Evolutionary conservation across 352 stramenopile species (phyloP), one percentile per base, ranked within the genome.

Genomic region (Aphanomyces invadans): DNA sequence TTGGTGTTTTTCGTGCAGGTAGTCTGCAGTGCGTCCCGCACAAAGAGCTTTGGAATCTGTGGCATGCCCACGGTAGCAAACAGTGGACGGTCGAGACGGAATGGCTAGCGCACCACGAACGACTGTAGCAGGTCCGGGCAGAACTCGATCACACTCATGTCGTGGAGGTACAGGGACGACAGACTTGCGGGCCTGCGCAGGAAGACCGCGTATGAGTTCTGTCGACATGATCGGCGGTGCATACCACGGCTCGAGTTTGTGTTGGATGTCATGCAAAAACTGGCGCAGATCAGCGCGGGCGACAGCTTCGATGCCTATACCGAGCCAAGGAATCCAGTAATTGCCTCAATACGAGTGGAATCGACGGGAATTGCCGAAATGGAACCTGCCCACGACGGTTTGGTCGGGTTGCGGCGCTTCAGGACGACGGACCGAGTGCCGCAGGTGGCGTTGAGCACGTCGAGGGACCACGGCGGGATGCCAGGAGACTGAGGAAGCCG

Each of bases 131-230:
- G 44, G 36, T 57, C n/a, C 4, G 72, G 74, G 39, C 74, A 80
- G 29, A 75, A 75, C 3, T 4, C 25, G 5, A 26, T 53, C 32
- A 80, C 66, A 49, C 71, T 78, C 5, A 68, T 54, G 33, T 78
- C 74, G 46, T 80, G 74, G 12, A 80, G 56, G 23, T 80, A 80
- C 15, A 80, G 60, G 63, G 74, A 56, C 2, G 66, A 57, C 25
- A 62, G 62, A 4, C 59, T 68, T 19, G 46, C 49, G 1, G 70
- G 66, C 59, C 64, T 74, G 52, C 10, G 2, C 11, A 2, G 57
- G 2, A 5, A n/a, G 46, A 26, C 48, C 39, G 0, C 1, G 12
- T 31, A 53, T 49, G 23, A 19, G 15, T 53, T 0, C 11, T 38
- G 29, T 31, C 33, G 4, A 65, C 26, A 12, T n/a, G 25, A 26